Conservation (phyloP, 1,284 basidiomycete species). For the Phellopilus nigrolimitatus region DNA sequence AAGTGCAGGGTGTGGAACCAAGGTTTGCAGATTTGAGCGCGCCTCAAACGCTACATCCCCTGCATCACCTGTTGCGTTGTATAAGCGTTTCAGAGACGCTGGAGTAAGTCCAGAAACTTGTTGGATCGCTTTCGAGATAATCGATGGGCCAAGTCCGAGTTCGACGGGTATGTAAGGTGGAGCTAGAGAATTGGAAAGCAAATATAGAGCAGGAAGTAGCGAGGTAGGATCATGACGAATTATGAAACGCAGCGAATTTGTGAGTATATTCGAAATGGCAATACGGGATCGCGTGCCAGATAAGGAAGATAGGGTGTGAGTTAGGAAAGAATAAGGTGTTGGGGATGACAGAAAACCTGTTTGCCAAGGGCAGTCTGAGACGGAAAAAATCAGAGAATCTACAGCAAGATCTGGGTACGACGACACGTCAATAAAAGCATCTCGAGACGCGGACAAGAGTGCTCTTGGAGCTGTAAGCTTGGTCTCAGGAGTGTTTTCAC, state of each 20-base stretch:
- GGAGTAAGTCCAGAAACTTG: slow-evolving; percentile 76
- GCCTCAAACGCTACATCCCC: slow-evolving; percentile 85
- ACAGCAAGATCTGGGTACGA: slow-evolving; percentile 13
- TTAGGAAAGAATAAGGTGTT: slow-evolving; percentile 81
- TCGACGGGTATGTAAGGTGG: slow-evolving; percentile 75
- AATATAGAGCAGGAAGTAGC: slow-evolving; percentile 80
- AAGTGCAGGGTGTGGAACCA: slow-evolving; percentile 70
- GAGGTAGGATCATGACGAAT: slow-evolving; percentile 64
- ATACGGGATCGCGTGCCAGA: slow-evolving; percentile 81
- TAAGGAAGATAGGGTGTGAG: slow-evolving; percentile 69
- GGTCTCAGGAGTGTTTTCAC: not conserved
- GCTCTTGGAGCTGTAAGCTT: not conserved
- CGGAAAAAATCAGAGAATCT: slow-evolving; percentile 15
- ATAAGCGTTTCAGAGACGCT: slow-evolving; percentile 61
- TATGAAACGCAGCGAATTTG: slow-evolving; percentile 75
- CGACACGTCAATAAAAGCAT: not conserved
- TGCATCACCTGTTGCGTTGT: slow-evolving; percentile 65
- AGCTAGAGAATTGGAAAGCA: slow-evolving; percentile 82
- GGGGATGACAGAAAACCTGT: slow-evolving; percentile 21
- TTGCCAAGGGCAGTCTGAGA: slow-evolving; percentile 12
- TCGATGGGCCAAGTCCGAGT: slow-evolving; percentile 71
- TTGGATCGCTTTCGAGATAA: slow-evolving; percentile 77
- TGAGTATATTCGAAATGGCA: slow-evolving; percentile 73
- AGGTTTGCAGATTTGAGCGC: slow-evolving; percentile 72
- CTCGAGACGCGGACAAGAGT: slow-evolving; percentile 4